phyloP scores from a whole-genome alignment of 768 basidiomycete genomes.

The Podaxis sp. region DNA sequence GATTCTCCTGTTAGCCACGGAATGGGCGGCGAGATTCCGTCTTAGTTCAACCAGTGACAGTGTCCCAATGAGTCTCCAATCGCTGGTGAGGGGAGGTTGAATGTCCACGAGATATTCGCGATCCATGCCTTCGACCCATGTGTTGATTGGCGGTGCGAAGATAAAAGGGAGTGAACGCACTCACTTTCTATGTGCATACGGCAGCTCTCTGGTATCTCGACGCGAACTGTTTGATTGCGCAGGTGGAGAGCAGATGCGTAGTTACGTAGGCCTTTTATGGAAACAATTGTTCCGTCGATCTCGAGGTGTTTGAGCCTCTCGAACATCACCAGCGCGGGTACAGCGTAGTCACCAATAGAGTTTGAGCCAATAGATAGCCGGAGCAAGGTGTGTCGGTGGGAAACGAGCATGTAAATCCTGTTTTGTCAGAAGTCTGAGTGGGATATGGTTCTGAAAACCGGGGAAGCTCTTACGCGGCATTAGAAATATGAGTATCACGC shows the following conservation, averaged over 20 bases:
- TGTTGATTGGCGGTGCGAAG: neutral
- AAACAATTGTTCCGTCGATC: conserved; percentile 51
- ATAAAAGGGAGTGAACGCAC: conserved; percentile 17
- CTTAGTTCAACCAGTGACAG: conserved; percentile 49
- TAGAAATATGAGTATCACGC: conserved; percentile 49
- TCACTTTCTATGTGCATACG: conserved; percentile 53
- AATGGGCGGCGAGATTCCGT: conserved; percentile 58
- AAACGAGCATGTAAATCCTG: conserved; percentile 57
- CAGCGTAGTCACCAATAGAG: conserved; percentile 53
- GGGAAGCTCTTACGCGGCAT: conserved; percentile 51
- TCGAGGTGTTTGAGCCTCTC: conserved; percentile 47
- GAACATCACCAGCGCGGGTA: conserved; percentile 52
- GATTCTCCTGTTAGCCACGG: conserved; percentile 42
- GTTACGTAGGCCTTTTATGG: conserved; percentile 54
- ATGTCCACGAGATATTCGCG: conserved; percentile 46
- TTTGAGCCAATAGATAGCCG: conserved; percentile 54
- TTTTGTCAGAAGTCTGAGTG: neutral
- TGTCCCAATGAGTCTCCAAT: conserved; percentile 35
- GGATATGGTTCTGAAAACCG: neutral
- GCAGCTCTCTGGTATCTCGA: conserved; percentile 55
- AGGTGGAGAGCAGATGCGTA: conserved; percentile 31
- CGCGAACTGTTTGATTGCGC: conserved; percentile 40
- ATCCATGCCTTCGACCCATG: conserved; percentile 36
- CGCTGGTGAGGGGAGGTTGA: conserved; percentile 46
- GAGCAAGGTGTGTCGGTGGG: conserved; percentile 51